Evolutionary conservation across 1,139 yeast genomes (phyloP).

Genomic region (Starmera stellimalicola): DNA sequence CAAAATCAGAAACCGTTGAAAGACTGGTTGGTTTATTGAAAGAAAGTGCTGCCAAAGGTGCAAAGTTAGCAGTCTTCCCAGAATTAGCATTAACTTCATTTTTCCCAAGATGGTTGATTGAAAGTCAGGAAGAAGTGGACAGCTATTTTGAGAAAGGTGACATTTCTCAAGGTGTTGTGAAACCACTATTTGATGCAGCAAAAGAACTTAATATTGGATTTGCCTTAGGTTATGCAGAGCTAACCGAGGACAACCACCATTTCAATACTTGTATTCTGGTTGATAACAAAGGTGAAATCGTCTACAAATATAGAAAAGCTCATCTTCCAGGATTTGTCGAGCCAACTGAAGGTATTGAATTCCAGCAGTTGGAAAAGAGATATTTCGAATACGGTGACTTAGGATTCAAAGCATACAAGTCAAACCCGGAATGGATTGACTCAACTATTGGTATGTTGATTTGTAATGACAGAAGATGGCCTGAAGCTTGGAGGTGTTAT

Average conservation of each 20-base stretch:
- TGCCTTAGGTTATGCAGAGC: constrained; percentile 28
- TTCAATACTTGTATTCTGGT: constrained; percentile 26
- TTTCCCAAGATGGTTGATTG: constrained; percentile 23
- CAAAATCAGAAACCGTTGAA: constrained; percentile 21
- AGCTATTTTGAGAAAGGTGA: constrained; percentile 27
- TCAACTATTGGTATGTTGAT: constrained; percentile 26
- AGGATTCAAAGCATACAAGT: constrained; percentile 22
- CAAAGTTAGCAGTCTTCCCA: constrained; percentile 20
- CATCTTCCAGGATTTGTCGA: constrained; percentile 26
- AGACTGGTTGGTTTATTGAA: constrained; percentile 21
- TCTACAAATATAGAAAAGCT: constrained; percentile 22
- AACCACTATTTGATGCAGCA: constrained; percentile 27
- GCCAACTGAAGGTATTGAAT: constrained; percentile 22
- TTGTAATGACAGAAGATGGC: constrained; percentile 31
- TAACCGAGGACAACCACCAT: constrained; percentile 27
- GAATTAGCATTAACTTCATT: constrained; percentile 20
- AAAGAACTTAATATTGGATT: constrained; percentile 22
- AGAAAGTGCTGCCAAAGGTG: constrained; percentile 18
- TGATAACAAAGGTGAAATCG: constrained; percentile 20
- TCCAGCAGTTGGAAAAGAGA: constrained; percentile 28
- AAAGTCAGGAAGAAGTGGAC: constrained; percentile 25
- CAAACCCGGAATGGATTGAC: constrained; percentile 25
- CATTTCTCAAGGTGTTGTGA: constrained; percentile 18
- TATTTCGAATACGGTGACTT: constrained; percentile 26
- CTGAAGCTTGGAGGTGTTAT: constrained; percentile 29